Conservation (phyloP, 768 basidiomycete species). For the Macrolepiota dolichaula region DNA sequence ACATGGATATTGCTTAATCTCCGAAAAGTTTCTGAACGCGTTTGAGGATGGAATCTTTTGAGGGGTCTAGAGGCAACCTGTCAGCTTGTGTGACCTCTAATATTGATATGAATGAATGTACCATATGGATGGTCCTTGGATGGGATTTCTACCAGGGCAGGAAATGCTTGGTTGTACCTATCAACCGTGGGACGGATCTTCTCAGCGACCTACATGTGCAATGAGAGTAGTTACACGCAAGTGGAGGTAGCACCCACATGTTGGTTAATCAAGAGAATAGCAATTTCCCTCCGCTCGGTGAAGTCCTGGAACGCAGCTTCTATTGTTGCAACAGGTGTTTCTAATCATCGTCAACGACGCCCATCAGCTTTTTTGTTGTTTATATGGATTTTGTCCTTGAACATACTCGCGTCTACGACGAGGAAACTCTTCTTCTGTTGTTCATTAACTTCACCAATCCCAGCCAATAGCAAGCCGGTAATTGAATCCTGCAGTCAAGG, state of each 20-base stretch:
- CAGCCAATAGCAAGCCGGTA: constrained; percentile 92
- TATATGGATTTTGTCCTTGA: not conserved
- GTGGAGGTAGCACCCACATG: constrained; percentile 60
- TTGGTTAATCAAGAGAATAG: constrained; percentile 96
- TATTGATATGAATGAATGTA: constrained; percentile 24
- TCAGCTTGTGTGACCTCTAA: not conserved
- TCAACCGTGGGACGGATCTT: constrained; percentile 95
- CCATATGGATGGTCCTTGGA: constrained; percentile 99
- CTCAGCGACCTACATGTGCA: constrained; percentile 76
- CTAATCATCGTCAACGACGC: constrained; percentile 35
- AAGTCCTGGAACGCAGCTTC: constrained; percentile 93
- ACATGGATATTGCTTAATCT: constrained; percentile 48
- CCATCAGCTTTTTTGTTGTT: not conserved
- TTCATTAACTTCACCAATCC: constrained; percentile 87
- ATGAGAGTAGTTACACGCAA: constrained; percentile 2
- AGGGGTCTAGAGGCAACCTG: constrained; percentile 61
- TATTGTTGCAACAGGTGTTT: constrained; percentile 87
- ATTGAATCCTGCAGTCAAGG: constrained; percentile 76
- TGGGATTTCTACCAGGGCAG: constrained; percentile 94
- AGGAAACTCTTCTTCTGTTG: constrained; percentile 97
- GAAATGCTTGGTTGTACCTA: constrained; percentile 93
- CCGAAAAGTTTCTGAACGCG: constrained; percentile 96
- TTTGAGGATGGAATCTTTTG: constrained; percentile 93
- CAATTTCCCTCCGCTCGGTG: constrained; percentile 91
- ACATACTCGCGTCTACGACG: constrained; percentile 88